These are phyloP conservation scores for Gloeostereum incarnatum DNA, from an alignment of 768 basidiomycete species.

Conservation along the genomic window DNA sequence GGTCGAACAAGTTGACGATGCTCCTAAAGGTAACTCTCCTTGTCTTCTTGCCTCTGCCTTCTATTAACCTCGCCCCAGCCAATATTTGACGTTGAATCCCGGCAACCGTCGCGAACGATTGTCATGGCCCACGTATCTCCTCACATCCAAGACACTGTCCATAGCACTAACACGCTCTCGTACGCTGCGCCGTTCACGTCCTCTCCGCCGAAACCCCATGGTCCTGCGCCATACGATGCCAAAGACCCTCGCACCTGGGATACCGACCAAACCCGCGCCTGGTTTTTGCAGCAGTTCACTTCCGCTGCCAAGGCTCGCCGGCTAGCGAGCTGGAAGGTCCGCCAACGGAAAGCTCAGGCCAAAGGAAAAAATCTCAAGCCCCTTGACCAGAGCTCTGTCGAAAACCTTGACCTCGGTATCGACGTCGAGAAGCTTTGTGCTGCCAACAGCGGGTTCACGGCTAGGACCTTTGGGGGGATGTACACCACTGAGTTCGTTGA, in stretches of 20 bases:
- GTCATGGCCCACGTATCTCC: constrained; percentile 27
- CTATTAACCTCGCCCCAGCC: constrained; percentile 12
- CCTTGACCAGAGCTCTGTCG: background rate
- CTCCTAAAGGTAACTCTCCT: constrained; percentile 17
- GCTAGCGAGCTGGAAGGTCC: constrained; percentile 8
- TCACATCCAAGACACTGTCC: constrained; percentile 22
- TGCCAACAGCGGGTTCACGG: constrained; percentile 18
- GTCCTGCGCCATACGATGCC: constrained; percentile 20
- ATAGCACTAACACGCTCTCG: constrained; percentile 21
- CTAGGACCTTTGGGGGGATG: constrained; percentile 16
- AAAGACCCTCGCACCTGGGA: constrained; percentile 24
- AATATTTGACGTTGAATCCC: constrained; percentile 23
- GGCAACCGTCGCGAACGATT: constrained; percentile 18
- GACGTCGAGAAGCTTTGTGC: constrained; percentile 20
- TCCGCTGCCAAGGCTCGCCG: constrained; percentile 9
- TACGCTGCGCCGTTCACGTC: constrained; percentile 25
- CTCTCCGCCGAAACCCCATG: constrained; percentile 16
- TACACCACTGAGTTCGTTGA: constrained; percentile 21
- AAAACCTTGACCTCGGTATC: too few species aligned
- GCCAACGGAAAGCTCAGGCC: too few species aligned
- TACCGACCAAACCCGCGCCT: constrained; percentile 16
- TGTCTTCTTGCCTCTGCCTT: background rate
- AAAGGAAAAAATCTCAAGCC: constrained; percentile 7
- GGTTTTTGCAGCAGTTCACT: constrained; percentile 17
- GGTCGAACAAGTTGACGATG: constrained; percentile 24